Evolutionary conservation across 192 early-diverging fungal genomes (phyloP), one percentile per base, ranked within the genome.

Genomic region (Ambispora gerdemannii): DNA sequence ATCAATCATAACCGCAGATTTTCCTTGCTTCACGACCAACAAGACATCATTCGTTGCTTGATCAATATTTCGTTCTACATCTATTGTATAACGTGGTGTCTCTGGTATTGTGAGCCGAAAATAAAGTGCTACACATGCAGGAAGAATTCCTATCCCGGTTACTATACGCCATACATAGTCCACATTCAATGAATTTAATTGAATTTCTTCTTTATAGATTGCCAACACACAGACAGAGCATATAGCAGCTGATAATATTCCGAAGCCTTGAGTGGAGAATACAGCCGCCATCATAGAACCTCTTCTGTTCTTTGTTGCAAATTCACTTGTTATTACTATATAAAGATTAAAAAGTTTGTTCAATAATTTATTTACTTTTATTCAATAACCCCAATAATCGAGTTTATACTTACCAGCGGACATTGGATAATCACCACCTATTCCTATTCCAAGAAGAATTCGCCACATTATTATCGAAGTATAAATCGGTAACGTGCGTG

Each of bases 371-470:
- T 50, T 36, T 3, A 11, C 20, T 24, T 11, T 28, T 28, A 15
- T 1, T 51, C 27, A 69, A 19, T 17, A 70, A 24, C n/a, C n/a
- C n/a, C n/a, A n/a, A n/a, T n/a, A n/a, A n/a, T n/a, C n/a, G n/a
- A n/a, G n/a, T n/a, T n/a, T n/a, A n/a, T 10, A 15, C 38, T 38
- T 70, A 70, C 68, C 91, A 28, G 94, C 92, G 13, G 94, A 95
- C 59, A 96, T 81, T 13, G 96, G 95, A 76, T 98, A 98, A 77
- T 97, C 95, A 43, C 94, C 93, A 74, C 96, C 96, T 55, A 98
- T 90, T 51, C 95, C 96, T 31, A 96, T 79, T 59, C 95, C 96
- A 30, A 95, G 84, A 58, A 98, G 72, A 60, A 94, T 80, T 58
- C 95, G 91, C 95, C 95, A 97, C 43, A 90, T 88, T 70, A 94